These are phyloP conservation scores for Calendula officinalis DNA, from an alignment of 129 eudicot species.

Conservation along the genomic window DNA sequence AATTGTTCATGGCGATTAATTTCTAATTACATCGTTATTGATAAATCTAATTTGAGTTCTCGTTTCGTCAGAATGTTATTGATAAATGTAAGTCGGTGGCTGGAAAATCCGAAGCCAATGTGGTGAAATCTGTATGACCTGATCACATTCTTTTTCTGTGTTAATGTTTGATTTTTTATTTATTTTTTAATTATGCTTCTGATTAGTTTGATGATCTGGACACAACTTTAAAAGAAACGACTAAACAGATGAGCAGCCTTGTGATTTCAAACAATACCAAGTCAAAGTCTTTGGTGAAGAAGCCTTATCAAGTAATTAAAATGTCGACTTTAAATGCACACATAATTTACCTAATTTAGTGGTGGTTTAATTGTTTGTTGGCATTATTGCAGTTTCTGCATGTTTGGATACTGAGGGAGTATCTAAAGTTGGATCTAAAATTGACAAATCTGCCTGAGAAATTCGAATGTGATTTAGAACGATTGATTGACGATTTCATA, in stretches of 20 bases:
- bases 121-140: background rate
- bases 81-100: background rate
- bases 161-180: background rate
- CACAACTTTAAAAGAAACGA: background rate
- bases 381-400: constrained; percentile 52
- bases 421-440: constrained; percentile 43
- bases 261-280: background rate
- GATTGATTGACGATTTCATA: constrained; percentile 58
- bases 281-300: constrained; percentile 16
- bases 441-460: constrained; percentile 29
- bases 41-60: background rate
- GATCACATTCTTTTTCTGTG: background rate
- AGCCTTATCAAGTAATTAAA: constrained; percentile 40
- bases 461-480: constrained; percentile 39
- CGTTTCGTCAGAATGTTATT: constrained; percentile 38
- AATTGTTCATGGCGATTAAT: background rate
- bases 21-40: background rate
- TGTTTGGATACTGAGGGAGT: constrained; percentile 60
- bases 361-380: background rate
- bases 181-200: background rate
- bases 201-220: constrained; percentile 3
- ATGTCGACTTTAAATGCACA: background rate
- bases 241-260: background rate
- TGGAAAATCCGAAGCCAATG: background rate
- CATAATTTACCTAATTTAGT: too few species aligned